These are phyloP conservation scores for Epichloe gansuensis DNA, from an alignment of 2,329 filamentous ascomycete species.

Conservation along the genomic window DNA sequence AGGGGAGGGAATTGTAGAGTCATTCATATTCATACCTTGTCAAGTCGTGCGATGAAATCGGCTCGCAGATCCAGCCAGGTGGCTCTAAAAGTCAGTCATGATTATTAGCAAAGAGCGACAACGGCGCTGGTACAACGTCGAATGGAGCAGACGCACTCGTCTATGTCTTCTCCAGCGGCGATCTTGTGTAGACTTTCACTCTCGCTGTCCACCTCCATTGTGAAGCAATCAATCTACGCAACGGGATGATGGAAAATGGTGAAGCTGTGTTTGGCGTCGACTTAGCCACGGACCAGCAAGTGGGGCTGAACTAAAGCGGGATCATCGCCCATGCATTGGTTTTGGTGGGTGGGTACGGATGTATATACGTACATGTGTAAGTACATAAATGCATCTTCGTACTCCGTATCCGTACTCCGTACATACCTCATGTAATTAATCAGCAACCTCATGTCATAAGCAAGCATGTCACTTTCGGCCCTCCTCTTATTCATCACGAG, in stretches of 20 bases:
- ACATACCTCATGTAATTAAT: too few species aligned
- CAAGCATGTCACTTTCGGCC: too few species aligned
- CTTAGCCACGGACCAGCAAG: constrained; percentile 4
- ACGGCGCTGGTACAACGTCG: constrained; percentile 6
- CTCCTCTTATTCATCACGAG: too few species aligned
- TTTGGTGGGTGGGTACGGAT: too few species aligned
- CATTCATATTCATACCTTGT: constrained; percentile 35
- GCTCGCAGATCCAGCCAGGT: constrained; percentile 58
- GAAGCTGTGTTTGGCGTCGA: constrained; percentile 3
- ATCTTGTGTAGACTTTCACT: constrained; percentile 36
- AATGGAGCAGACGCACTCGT: constrained; percentile 35
- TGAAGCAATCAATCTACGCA: constrained; percentile 12
- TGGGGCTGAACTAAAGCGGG: constrained; percentile 10
- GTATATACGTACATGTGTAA: too few species aligned
- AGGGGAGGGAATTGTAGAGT: not conserved
- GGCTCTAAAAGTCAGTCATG: constrained; percentile 33
- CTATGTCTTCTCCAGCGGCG: constrained; percentile 39
- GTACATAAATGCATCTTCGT: too few species aligned
- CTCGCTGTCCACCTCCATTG: constrained; percentile 45
- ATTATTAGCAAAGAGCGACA: constrained; percentile 16
- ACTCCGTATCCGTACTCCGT: too few species aligned
- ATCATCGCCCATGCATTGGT: too few species aligned
- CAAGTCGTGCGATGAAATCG: constrained; percentile 54
- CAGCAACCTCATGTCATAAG: too few species aligned
- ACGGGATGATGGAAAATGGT: constrained; percentile 3